Evolutionary conservation across 768 basidiomycete species (phyloP), one percentile per base, ranked within the genome.

Genomic region (Boletus tomentosulus): DNA sequence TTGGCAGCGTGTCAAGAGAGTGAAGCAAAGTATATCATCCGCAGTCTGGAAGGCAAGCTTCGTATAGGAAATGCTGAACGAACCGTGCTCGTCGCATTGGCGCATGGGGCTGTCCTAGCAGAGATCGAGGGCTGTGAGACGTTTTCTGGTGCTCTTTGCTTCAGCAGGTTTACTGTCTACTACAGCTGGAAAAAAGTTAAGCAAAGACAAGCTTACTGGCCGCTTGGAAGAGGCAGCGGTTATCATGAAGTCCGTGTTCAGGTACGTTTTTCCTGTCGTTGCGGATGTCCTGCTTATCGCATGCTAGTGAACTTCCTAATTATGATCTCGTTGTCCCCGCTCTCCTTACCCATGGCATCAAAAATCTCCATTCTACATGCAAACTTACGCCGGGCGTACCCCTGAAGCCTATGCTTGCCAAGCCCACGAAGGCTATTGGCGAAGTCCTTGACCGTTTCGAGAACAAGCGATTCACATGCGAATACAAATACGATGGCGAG

Each of bases 401-500:
- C 1, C 76, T 99, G 34, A 99, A 99, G 64, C 97, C 97, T 13
- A 99, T 99, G 97, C 77, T 99, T 48, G 97, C 97, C 15, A 99
- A 98, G 71, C 97, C 97, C 9, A 98, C 96, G 0, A 99, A 99
- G 71, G 97, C 97, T 3, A 98, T 99, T 60, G 87, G 92, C 13
- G 96, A 98, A 72, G 96, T 99, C 19, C 80, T 99, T 22, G 96
- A 99, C 72, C 78, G 94, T 53, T 99, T 98, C 65, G 97, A 99
- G 71, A 86, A 85, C 65, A 95, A 94, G 71, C 82, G 79, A 50
- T 98, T 99, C 67, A 98, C 97, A 9, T 98, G 95, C 73, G 97
- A 99, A 74, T 99, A 99, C 73, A 99, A 99, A 71, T 99, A 99
- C 61, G 97, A 99, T 59, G 97, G 97, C 7, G 97, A 99, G 69